Evolutionary conservation across 805 yeast genomes (phyloP).

Genomic region (Brettanomyces bruxellensis): DNA sequence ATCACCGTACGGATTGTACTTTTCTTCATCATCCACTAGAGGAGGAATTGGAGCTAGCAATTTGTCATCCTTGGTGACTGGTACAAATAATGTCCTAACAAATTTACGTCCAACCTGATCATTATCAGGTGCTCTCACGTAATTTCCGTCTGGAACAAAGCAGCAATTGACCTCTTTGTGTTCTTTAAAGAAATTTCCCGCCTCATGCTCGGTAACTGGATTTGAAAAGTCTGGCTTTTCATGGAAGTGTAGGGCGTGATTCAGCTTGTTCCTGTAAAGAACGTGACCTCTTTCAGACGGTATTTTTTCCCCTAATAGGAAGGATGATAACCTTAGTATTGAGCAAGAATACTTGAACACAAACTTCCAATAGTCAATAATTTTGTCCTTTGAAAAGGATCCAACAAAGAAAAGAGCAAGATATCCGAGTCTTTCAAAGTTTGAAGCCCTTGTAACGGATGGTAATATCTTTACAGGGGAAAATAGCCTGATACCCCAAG

Average conservation of each 20-base stretch:
- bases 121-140: slow-evolving; percentile 77
- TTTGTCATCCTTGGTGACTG: slow-evolving; percentile 74
- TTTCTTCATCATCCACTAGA: slow-evolving; percentile 20
- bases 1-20: slow-evolving; percentile 25
- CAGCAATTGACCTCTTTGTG: slow-evolving; percentile 38
- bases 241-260: slow-evolving; percentile 25
- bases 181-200: slow-evolving; percentile 32
- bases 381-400: not conserved
- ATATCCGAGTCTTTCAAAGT: slow-evolving; percentile 4
- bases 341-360: slow-evolving; percentile 49
- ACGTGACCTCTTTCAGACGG: slow-evolving; percentile 66
- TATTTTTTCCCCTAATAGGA: slow-evolving; percentile 53
- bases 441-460: slow-evolving; percentile 1
- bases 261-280: slow-evolving; percentile 41
- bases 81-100: slow-evolving; percentile 61
- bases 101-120: slow-evolving; percentile 65
- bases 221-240: slow-evolving; percentile 35
- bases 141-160: slow-evolving; percentile 73
- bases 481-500: slow-evolving; percentile 36
- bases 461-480: slow-evolving; percentile 25
- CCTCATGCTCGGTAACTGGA: slow-evolving; percentile 46
- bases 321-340: slow-evolving; percentile 68
- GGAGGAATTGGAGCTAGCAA: slow-evolving; percentile 36
- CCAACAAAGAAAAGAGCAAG: slow-evolving; percentile 3
- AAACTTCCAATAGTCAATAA: slow-evolving; percentile 38